Evolutionary conservation across 352 stramenopile species (phyloP).

Genomic region (Halophytophthora polymorphica): DNA sequence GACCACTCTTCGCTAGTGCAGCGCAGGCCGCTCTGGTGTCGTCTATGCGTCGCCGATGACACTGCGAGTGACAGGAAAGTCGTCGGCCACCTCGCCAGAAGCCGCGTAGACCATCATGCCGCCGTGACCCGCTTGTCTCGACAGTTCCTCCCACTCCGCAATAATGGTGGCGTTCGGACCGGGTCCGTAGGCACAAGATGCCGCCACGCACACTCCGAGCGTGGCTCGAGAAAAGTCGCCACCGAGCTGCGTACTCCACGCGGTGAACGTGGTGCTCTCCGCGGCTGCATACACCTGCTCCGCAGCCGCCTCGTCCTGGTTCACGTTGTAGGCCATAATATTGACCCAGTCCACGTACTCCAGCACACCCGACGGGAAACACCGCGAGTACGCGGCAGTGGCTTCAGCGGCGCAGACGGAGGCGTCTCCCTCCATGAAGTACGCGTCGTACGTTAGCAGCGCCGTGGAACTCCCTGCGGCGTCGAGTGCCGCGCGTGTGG

Average conservation of each 20-base stretch:
- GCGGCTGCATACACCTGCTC: conserved; percentile 52
- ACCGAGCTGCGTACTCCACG: conserved; percentile 43
- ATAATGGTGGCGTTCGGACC: conserved; percentile 58
- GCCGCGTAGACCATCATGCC: conserved; percentile 80
- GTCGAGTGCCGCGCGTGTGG: conserved; percentile 43
- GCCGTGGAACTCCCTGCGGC: conserved; percentile 20
- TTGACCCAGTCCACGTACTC: conserved; percentile 73
- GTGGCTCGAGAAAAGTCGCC: conserved; percentile 48
- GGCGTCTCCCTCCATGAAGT: conserved; percentile 57
- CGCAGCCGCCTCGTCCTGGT: conserved; percentile 34
- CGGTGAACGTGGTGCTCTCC: conserved; percentile 49
- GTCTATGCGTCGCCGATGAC: conserved; percentile 24
- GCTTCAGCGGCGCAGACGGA: conserved; percentile 50
- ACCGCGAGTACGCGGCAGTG: conserved; percentile 45
- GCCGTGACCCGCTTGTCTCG: conserved; percentile 26
- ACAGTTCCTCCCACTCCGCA: conserved; percentile 43
- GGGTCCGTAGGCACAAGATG: conserved; percentile 60
- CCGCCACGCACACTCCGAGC: conserved; percentile 50
- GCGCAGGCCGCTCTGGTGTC: too few species aligned
- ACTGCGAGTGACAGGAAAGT: conserved; percentile 51
- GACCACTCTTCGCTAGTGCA: too few species aligned
- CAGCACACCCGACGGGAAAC: conserved; percentile 52
- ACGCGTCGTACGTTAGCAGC: conserved; percentile 72
- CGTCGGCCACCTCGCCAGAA: conserved; percentile 45
- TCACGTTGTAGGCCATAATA: conserved; percentile 85